Evolutionary conservation across 805 yeast species (phyloP), one percentile per base, ranked within the genome.

Genomic region (Pichia eremophila): DNA sequence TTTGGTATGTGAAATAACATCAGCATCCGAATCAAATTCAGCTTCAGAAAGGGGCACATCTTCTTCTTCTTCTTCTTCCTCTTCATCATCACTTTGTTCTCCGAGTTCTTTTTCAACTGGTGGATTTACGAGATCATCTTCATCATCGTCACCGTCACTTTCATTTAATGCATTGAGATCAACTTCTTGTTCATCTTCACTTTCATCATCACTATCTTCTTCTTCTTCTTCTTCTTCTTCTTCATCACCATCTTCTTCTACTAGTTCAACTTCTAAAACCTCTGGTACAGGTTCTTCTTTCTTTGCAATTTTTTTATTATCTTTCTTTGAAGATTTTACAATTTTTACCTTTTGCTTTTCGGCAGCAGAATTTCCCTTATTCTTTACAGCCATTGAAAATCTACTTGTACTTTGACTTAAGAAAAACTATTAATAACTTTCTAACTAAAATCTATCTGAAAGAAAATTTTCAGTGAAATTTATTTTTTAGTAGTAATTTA

Each of bases 11-110:
- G 98, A 97, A 36, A 91, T 89, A 41, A 90, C 79, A 64, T 93
- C 99, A 17, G 95, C 95, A 62, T 90, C 97, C 2, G 93, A 86
- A 60, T 89, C 97, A 40, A 87, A 69, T 60, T 91, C 97, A 27
- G 84, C 97, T 46, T 89, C 97, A 1, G 95, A 85, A 45, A 88
- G 75, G 19, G 96, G 85, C 41, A 90, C 75, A 56, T 89, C 97
- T 54, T 84, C 90, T 47, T 79, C 87, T 8, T 81, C 91, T 40
- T 77, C 85, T 31, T 75, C 81, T 41, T 74, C 81, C 38, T 74
- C 80, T 15, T 73, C 80, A 12, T 57, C 72, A 12, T 66, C 71
- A 0, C 60, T 70, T 0, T 55, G 25, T 22, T 22, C 25, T 22
- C 5, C 6, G 6, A 7, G 5, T 22, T 22, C 6, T 22, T 4